phyloP scores from a whole-genome alignment of 225 moss, liverwort and hornwort genomes.

The Pseudoscleropodium purum region DNA sequence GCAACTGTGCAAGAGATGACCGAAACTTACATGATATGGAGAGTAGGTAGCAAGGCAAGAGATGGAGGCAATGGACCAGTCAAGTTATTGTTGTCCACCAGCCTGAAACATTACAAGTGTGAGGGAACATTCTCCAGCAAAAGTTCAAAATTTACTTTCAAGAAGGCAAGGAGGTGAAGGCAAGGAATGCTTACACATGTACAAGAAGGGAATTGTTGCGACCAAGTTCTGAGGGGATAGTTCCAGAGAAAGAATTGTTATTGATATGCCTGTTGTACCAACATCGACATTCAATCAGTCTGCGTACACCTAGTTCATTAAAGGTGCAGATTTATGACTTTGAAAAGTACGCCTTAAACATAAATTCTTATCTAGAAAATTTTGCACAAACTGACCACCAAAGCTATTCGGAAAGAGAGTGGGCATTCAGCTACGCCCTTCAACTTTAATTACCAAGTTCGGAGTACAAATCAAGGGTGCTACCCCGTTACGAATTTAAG shows the following conservation, averaged over 20 bases:
- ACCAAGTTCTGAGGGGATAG: constrained; percentile 21
- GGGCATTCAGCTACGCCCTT: background rate
- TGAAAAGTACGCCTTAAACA: background rate
- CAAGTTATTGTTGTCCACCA: constrained; percentile 50
- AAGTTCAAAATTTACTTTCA: background rate
- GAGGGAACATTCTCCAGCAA: background rate
- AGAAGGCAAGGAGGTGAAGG: background rate
- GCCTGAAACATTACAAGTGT: constrained; percentile 5
- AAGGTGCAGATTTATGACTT: background rate
- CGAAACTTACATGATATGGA: constrained; percentile 28
- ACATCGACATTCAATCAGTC: background rate
- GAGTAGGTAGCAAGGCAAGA: background rate
- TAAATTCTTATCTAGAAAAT: too few species aligned
- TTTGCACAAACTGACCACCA: background rate
- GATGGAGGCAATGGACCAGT: constrained; percentile 36
- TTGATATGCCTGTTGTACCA: constrained; percentile 35
- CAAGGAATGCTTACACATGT: constrained; percentile 27
- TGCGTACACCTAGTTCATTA: background rate
- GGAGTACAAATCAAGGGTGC: background rate
- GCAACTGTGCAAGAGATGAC: background rate
- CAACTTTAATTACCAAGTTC: background rate
- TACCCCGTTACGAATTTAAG: background rate
- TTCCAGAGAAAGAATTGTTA: constrained; percentile 36
- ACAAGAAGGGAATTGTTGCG: background rate
- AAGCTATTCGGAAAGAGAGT: background rate